These are phyloP conservation scores for Erythrophleum ivorense DNA, from an alignment of 331 rosid genomes.

Conservation along the genomic window DNA sequence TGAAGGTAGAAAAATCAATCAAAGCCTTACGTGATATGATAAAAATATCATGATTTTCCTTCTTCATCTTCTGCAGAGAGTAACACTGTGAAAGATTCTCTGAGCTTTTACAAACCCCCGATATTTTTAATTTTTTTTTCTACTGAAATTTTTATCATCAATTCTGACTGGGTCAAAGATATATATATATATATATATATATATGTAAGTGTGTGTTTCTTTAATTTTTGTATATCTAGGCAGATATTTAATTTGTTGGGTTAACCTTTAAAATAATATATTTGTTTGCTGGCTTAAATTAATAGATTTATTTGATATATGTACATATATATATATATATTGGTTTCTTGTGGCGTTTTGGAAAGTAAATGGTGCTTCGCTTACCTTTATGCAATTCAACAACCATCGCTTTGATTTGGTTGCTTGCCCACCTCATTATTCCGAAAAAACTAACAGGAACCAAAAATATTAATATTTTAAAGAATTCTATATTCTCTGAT, in stretches of 20 bases:
- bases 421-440: conserved; percentile 73
- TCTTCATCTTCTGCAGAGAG: conserved; percentile 32
- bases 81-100: conserved; percentile 39
- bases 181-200: not conserved
- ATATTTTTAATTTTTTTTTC: not conserved
- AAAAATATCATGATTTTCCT: conserved; percentile 22
- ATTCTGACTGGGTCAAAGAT: conserved; percentile 34
- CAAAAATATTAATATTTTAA: not conserved
- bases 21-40: conserved; percentile 8
- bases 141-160: not conserved
- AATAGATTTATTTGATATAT: not conserved
- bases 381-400: conserved; percentile 63
- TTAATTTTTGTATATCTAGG: not conserved
- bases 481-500: conserved; percentile 2
- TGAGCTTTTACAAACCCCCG: not conserved
- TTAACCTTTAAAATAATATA: not conserved
- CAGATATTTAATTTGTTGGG: not conserved
- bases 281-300: not conserved
- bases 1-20: conserved; percentile 8
- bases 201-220: not conserved
- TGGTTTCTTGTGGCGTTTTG: conserved; percentile 31
- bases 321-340: not conserved
- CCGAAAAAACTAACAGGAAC: conserved; percentile 7
- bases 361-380: conserved; percentile 47
- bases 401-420: conserved; percentile 67